phyloP scores from a whole-genome alignment of 495 filamentous ascomycete genomes.

The Beverwykella pulmonaria region DNA sequence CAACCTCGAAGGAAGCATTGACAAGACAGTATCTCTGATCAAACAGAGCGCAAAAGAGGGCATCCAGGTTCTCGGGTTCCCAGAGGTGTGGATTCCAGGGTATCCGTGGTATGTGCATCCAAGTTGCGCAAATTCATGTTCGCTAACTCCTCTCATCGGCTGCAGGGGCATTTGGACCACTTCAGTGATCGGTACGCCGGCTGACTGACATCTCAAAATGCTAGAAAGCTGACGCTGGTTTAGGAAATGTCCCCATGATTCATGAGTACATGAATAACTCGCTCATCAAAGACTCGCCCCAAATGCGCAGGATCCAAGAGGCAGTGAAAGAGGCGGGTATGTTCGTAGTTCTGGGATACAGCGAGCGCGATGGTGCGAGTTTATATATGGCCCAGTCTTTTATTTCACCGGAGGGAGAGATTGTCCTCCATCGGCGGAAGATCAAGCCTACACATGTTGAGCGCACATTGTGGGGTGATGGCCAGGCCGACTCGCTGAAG shows the following conservation, averaged over 20 bases:
- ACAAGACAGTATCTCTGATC: slow-evolving; percentile 44
- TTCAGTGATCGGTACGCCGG: slow-evolving; percentile 24
- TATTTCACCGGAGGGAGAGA: slow-evolving; percentile 30
- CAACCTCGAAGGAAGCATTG: slow-evolving; percentile 42
- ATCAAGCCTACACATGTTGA: slow-evolving; percentile 38
- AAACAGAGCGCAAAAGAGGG: slow-evolving; percentile 40
- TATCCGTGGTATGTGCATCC: slow-evolving; percentile 44
- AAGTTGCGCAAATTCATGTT: not conserved
- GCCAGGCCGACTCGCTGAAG: slow-evolving; percentile 36
- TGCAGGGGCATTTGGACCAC: slow-evolving; percentile 35
- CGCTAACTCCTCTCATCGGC: not conserved
- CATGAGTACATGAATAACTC: slow-evolving; percentile 44
- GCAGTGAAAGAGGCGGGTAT: slow-evolving; percentile 39
- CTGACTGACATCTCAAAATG: not conserved
- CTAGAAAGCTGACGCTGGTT: not conserved
- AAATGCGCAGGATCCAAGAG: slow-evolving; percentile 44
- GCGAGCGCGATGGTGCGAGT: slow-evolving; percentile 19
- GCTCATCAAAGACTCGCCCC: slow-evolving; percentile 36
- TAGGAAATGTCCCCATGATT: slow-evolving; percentile 30
- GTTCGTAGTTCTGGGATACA: slow-evolving; percentile 35
- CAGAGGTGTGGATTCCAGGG: slow-evolving; percentile 48
- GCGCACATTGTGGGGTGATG: slow-evolving; percentile 27
- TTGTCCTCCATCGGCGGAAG: slow-evolving; percentile 30
- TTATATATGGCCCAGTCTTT: slow-evolving; percentile 34
- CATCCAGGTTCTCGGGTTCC: slow-evolving; percentile 45